These are phyloP conservation scores for Ascocoryne sarcoides DNA, from an alignment of 2,329 filamentous ascomycete genomes.

Conservation along the genomic window DNA sequence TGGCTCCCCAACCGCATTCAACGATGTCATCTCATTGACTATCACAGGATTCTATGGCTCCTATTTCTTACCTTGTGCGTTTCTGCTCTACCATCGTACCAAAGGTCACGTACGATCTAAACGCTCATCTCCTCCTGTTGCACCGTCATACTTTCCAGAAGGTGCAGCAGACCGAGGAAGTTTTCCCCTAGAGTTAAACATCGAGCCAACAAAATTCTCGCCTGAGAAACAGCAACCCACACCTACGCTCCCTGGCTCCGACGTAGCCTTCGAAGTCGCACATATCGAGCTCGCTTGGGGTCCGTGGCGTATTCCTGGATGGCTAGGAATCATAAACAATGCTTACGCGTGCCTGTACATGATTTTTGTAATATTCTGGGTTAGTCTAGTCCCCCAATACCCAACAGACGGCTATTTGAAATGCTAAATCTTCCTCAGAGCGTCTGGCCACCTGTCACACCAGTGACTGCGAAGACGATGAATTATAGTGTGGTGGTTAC, in stretches of 20 bases:
- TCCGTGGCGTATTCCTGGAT: conserved; percentile 43
- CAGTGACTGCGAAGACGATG: conserved; percentile 38
- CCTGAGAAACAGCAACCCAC: conserved; percentile 1
- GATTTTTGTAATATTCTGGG: conserved; percentile 47
- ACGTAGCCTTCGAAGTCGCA: conserved; percentile 2
- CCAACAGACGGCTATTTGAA: too few relatives aligned
- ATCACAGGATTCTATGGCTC: conserved; percentile 36
- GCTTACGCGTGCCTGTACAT: conserved; percentile 43
- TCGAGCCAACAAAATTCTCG: neutral
- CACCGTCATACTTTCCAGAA: neutral
- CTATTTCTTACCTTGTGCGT: conserved; percentile 32
- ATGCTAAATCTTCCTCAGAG: too few relatives aligned
- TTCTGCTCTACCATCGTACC: conserved; percentile 35
- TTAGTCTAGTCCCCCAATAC: too few relatives aligned
- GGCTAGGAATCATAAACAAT: conserved; percentile 45
- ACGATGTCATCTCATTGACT: conserved; percentile 35
- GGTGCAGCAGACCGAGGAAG: neutral
- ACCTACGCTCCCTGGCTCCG: conserved; percentile 1
- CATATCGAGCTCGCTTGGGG: conserved; percentile 38
- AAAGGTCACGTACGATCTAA: conserved; percentile 22
- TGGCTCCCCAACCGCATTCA: conserved; percentile 33
- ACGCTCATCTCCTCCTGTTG: neutral
- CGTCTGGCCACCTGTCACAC: conserved; percentile 31
- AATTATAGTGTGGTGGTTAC: conserved; percentile 38
- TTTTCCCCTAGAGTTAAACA: too few relatives aligned